Evolutionary conservation across 345 rosid species (phyloP).

Genomic region (Gossypium herbaceum): DNA sequence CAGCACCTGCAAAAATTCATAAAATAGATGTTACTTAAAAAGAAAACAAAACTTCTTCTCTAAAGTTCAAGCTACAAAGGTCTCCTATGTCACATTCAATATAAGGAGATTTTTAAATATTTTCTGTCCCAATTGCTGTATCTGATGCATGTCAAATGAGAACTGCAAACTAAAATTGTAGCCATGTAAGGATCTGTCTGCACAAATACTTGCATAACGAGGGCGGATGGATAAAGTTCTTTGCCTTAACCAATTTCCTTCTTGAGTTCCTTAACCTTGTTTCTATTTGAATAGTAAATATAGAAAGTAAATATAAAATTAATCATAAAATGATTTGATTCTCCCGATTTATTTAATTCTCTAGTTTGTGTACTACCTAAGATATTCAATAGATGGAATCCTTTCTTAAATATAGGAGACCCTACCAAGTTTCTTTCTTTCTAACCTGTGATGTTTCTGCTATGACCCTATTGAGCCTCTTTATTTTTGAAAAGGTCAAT

Average conservation of each 20-base stretch:
- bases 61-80: background rate
- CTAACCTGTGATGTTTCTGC: background rate
- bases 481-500: too few species aligned
- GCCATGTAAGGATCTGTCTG: background rate
- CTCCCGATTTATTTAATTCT: background rate
- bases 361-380: background rate
- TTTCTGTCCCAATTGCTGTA: background rate
- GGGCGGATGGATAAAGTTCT: background rate
- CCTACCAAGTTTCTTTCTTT: background rate
- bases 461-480: background rate
- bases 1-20: conserved; percentile 53
- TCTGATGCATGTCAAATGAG: background rate
- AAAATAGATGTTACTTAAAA: conserved; percentile 10
- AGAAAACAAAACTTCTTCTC: background rate
- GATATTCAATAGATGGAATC: background rate
- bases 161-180: background rate
- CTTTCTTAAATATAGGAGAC: background rate
- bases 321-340: background rate
- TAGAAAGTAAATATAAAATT: background rate
- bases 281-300: background rate
- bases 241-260: conserved; percentile 1
- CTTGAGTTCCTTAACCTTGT: background rate
- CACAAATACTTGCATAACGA: background rate
- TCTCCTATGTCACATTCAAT: background rate
- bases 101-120: background rate